Evolutionary conservation across 2,329 filamentous ascomycete species (phyloP).

Genomic region (Colletotrichum sp.): DNA sequence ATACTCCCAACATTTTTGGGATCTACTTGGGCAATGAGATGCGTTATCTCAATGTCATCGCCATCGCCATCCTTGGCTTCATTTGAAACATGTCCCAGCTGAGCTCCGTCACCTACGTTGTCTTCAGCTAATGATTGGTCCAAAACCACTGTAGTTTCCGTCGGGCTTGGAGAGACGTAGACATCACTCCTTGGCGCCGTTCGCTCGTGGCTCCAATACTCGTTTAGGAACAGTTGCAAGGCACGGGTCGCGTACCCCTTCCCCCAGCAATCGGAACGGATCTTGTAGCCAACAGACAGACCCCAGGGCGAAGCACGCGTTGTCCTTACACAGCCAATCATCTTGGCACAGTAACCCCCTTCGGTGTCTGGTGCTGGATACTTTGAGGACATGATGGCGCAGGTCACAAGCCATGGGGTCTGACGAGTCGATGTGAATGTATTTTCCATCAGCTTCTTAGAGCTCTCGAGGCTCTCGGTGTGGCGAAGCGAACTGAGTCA

Average conservation of each 20-base stretch:
- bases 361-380: background rate
- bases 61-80: background rate
- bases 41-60: background rate
- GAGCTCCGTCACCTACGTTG: fast-evolving
- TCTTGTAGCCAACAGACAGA: background rate
- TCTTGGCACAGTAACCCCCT: background rate
- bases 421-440: background rate
- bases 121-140: fast-evolving
- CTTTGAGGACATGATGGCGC: background rate
- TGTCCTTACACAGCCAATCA: background rate
- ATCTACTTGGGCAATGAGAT: background rate
- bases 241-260: background rate
- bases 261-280: background rate
- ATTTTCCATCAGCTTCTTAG: background rate
- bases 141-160: background rate
- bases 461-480: background rate
- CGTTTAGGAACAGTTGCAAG: background rate
- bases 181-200: background rate
- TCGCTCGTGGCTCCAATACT: background rate
- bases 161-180: background rate
- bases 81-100: background rate
- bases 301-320: background rate
- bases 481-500: background rate
- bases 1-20: background rate
- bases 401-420: background rate